A percentile compares a stretch with the other conserved stretches of the same genome.
These are phyloP conservation scores for Heritiera fomes DNA, from an alignment of 345 rosid genomes.

Conservation along the genomic window DNA sequence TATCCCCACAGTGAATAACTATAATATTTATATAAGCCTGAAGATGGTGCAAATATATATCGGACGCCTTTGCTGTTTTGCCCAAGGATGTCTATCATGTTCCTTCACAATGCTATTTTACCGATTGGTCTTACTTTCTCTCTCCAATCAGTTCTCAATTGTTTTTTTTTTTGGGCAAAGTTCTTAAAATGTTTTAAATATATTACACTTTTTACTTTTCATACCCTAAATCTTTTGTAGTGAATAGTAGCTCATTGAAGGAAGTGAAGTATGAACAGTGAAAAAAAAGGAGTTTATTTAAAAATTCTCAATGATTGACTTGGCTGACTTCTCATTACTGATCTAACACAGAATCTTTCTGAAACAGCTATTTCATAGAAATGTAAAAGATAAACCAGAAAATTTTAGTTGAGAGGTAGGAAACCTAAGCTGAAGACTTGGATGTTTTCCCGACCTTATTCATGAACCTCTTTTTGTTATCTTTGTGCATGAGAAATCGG, in stretches of 20 bases:
- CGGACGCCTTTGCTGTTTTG: background rate
- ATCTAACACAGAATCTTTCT: background rate
- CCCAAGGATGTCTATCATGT: too few species aligned
- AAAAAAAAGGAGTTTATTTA: too few species aligned
- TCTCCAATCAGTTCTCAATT: background rate
- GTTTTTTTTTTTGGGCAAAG: background rate
- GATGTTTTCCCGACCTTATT: background rate
- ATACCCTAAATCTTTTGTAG: too few species aligned
- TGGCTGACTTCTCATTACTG: background rate
- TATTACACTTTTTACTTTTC: too few species aligned
- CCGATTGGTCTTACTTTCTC: background rate
- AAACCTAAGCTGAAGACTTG: slow-evolving; percentile 7
- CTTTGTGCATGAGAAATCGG: background rate
- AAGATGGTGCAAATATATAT: background rate
- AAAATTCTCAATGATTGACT: background rate
- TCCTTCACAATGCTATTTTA: too few species aligned
- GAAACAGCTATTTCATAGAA: background rate
- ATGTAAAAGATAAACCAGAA: background rate
- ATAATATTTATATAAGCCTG: background rate
- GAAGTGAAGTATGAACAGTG: too few species aligned
- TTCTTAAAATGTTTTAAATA: too few species aligned
- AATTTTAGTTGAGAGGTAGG: background rate
- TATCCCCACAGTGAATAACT: too few species aligned
- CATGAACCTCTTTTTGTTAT: slow-evolving; percentile 4
- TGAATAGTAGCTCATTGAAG: too few species aligned